Evolutionary conservation across 306 rosid species (phyloP).

Genomic region (Ochetophila trinervis): DNA sequence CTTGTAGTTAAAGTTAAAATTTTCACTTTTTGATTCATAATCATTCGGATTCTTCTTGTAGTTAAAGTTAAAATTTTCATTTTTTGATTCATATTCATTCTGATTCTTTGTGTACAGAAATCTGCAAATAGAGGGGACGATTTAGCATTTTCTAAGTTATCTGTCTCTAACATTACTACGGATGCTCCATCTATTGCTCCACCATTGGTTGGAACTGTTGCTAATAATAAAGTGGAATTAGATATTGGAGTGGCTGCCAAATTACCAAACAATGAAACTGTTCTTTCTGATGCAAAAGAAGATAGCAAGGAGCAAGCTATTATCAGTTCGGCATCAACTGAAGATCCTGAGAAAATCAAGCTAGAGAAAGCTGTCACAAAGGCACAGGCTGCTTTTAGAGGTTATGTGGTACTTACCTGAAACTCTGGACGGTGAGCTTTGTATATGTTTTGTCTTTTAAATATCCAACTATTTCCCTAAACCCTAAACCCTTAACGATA

Average conservation of each 20-base stretch:
- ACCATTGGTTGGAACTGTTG: conserved; percentile 38
- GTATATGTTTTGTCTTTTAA: background rate
- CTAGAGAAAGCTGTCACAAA: conserved; percentile 53
- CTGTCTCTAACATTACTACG: conserved; percentile 33
- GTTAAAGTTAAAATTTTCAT: background rate
- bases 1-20: background rate
- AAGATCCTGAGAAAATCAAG: conserved; percentile 34
- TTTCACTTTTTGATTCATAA: conserved; percentile 19
- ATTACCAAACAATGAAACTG: conserved; percentile 29
- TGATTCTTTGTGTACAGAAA: conserved; percentile 36
- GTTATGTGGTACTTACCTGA: conserved; percentile 49
- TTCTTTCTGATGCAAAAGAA: conserved; percentile 23
- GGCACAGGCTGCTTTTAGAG: conserved; percentile 71
- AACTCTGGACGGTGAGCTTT: background rate
- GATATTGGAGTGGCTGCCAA: conserved; percentile 37
- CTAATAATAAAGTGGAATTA: conserved; percentile 26
- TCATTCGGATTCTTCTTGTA: conserved; percentile 5
- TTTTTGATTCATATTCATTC: conserved; percentile 25
- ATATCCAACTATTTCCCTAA: background rate
- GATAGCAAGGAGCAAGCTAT: conserved; percentile 20
- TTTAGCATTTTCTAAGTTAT: conserved; percentile 36
- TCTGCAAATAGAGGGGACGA: conserved; percentile 40
- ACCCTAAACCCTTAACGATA: no score
- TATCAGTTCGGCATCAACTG: conserved; percentile 31
- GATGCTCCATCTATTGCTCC: conserved; percentile 44